Evolutionary conservation across 2,329 filamentous ascomycete genomes (phyloP).

Genomic region (Akanthomyces lecanii): DNA sequence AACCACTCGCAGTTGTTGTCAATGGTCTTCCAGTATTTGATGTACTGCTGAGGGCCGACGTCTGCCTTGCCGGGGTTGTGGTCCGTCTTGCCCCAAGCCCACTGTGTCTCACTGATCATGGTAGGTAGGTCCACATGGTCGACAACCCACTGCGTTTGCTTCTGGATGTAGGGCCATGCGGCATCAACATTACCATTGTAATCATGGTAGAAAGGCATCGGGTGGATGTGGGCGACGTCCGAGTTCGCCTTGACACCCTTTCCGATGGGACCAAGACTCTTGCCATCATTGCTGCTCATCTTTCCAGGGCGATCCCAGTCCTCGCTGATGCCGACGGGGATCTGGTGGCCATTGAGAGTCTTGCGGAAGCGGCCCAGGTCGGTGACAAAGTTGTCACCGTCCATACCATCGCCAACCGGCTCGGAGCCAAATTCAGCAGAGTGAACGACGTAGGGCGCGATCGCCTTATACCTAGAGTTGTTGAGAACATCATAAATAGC

Average conservation of each 20-base stretch:
- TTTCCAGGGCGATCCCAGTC: conserved; percentile 23
- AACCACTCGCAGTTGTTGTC: conserved; percentile 23
- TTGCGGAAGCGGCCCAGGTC: conserved; percentile 20
- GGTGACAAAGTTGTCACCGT: conserved; percentile 20
- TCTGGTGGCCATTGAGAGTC: conserved; percentile 17
- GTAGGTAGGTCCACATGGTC: conserved; percentile 20
- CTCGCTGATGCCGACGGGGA: conserved; percentile 22
- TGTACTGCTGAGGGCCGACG: conserved; percentile 19
- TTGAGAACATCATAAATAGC: conserved; percentile 22
- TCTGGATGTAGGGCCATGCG: conserved; percentile 21
- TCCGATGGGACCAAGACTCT: conserved; percentile 18
- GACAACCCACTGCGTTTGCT: conserved; percentile 19
- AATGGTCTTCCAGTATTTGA: conserved; percentile 20
- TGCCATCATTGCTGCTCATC: conserved; percentile 18
- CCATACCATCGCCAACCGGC: conserved; percentile 24
- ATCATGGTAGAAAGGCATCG: conserved; percentile 23
- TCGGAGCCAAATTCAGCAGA: conserved; percentile 23
- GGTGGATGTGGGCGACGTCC: conserved; percentile 22
- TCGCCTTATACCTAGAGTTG: conserved; percentile 18
- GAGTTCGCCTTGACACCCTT: conserved; percentile 21
- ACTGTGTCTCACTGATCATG: conserved; percentile 21
- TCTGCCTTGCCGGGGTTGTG: conserved; percentile 20
- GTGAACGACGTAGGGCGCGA: conserved; percentile 22
- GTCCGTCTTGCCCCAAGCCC: conserved; percentile 20
- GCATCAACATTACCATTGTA: conserved; percentile 16